Evolutionary conservation across 2,329 filamentous ascomycete species (phyloP), one percentile per base, ranked within the genome.

Genomic region (Pseudogymnoascus sp.): DNA sequence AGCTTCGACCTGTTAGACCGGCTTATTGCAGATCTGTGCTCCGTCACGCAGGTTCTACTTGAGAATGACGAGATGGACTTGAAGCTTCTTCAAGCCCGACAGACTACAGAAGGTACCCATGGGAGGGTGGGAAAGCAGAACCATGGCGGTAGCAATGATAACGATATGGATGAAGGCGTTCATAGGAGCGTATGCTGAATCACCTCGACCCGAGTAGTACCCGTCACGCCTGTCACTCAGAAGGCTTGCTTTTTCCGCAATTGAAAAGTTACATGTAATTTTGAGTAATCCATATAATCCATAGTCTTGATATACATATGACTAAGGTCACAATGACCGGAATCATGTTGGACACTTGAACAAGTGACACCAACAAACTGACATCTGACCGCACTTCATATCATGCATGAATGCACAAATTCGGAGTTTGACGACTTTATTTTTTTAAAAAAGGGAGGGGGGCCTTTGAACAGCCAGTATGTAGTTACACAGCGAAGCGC

Each of bases 1-100:
- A 83, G 78, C n/a, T 73, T 87, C n/a, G 85, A 88, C 69, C 74
- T 89, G 57, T 75, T 89, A 25, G 84, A 88, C 70, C 74, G 81
- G 2, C 74, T 89, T 25, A 79, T 89, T 39, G 74, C 77, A 1
- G 85, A 88, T 69, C 79, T 88, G 32, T 78, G 80, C 62, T 70
- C 76, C 7, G 80, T 85, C 6, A 88, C 85, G 3, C 81, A 88
- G 74, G 77, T 71, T 47, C 70, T 88, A 62, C 85, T 88, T 69
- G 75, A 77, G 12, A 76, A 76, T 34, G 78, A 81, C 65, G 70
- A 74, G 35, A 69, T 78, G 8, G 83, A 87, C 62, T 67, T 86
- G 43, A 72, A 75, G 6, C 74, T 75, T 16, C 77, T 80, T 68
- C 76, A 79, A 65, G 28, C 47, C n/a, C 47, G 28, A 9, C 14